phyloP scores from a whole-genome alignment of 352 stramenopile species.

The Phytophthora capsici region DNA sequence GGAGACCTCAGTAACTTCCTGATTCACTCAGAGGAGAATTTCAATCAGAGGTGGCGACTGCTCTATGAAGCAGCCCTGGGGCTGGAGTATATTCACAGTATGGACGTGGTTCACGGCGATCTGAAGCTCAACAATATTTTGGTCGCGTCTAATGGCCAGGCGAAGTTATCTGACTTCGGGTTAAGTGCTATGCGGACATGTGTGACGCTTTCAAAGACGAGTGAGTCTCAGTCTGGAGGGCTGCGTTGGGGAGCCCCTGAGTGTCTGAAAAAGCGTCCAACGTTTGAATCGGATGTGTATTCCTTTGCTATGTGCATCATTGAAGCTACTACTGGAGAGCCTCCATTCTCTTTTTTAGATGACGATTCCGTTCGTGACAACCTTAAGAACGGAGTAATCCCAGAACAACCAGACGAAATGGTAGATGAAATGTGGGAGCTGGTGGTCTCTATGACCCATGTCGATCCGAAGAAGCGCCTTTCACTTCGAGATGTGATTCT shows the following conservation, averaged over 20 bases:
- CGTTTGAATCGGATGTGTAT: conserved; percentile 3
- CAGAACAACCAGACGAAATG: conserved; percentile 2
- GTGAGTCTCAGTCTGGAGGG: background rate
- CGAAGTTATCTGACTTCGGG: conserved; percentile 8
- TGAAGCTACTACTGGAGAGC: conserved; percentile 3
- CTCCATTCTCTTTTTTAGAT: conserved; percentile 1
- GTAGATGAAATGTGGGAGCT: background rate
- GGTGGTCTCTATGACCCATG: background rate
- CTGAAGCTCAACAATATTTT: conserved; percentile 36
- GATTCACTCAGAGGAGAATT: conserved; percentile 1
- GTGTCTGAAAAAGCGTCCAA: conserved; percentile 6
- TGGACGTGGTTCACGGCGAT: conserved; percentile 18
- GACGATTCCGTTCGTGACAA: conserved; percentile 7
- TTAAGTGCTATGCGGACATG: background rate
- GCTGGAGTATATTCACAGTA: conserved; percentile 39
- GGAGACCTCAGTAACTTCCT: conserved; percentile 32
- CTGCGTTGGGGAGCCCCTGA: conserved; percentile 7
- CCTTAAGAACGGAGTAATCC: background rate
- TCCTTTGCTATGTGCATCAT: conserved; percentile 17
- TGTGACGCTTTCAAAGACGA: background rate
- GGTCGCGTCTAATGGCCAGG: conserved; percentile 12
- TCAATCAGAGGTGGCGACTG: conserved; percentile 16
- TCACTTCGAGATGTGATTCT: too few species aligned
- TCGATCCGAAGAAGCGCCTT: background rate
- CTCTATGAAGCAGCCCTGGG: conserved; percentile 45